phyloP scores from a whole-genome alignment of 2,329 filamentous ascomycete genomes.

The Penicillium sp. region DNA sequence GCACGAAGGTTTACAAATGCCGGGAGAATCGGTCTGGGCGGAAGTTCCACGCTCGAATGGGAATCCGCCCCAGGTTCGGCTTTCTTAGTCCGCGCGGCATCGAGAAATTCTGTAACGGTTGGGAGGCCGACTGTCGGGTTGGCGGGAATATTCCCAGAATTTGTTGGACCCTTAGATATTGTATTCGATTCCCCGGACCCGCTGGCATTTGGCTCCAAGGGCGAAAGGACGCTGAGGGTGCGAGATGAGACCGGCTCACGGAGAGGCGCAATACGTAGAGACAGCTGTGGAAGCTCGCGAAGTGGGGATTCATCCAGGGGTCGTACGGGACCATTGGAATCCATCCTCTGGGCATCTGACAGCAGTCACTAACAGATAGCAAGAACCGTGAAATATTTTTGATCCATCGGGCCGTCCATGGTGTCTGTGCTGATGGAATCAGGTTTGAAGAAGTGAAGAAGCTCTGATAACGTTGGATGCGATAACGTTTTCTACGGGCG shows the following conservation, averaged over 20 bases:
- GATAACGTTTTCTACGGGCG: constrained; percentile 11
- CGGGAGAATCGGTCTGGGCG: constrained; percentile 40
- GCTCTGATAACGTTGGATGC: constrained; percentile 9
- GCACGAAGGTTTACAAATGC: constrained; percentile 47
- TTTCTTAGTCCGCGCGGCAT: constrained; percentile 35
- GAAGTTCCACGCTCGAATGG: constrained; percentile 33
- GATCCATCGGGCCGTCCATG: constrained; percentile 7
- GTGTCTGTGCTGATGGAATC: not conserved
- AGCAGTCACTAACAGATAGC: constrained; percentile 1
- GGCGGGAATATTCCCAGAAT: constrained; percentile 30
- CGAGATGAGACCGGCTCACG: constrained; percentile 44
- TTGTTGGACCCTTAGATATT: constrained; percentile 25
- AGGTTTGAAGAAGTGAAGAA: not conserved
- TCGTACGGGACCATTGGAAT: constrained; percentile 28
- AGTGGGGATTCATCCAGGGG: constrained; percentile 41
- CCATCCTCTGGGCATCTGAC: constrained; percentile 26
- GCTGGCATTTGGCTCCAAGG: constrained; percentile 43
- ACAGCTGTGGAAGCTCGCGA: constrained; percentile 41
- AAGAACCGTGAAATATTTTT: constrained; percentile 2
- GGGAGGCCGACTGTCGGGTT: constrained; percentile 28
- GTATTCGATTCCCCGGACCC: constrained; percentile 29
- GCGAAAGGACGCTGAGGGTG: constrained; percentile 39
- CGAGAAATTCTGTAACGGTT: constrained; percentile 34
- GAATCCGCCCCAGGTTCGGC: constrained; percentile 29
- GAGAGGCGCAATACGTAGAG: constrained; percentile 46